Evolutionary conservation across 257 asterid genomes (phyloP), one percentile per base, ranked within the genome.

Genomic region (Penstemon eatonii): DNA sequence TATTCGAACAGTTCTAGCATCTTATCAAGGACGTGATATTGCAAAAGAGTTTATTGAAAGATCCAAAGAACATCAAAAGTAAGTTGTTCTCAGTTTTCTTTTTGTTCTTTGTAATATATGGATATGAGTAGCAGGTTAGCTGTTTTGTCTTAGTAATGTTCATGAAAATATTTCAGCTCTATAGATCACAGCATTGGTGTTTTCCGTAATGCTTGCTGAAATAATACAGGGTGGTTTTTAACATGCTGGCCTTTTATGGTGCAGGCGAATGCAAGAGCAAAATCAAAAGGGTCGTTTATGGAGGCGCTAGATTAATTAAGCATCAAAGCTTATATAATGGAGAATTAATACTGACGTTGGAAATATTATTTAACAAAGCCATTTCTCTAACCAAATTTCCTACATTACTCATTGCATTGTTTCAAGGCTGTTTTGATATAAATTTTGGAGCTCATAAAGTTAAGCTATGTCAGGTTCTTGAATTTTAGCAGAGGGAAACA

Each of bases 1-100:
- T 80, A 85, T 88, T 57, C 88, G 98, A 73, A 8, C 85, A 47
- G 96, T 90, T 70, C 72, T 92, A 78, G 85, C 96, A 60, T 92
- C 96, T 43, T 92, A 90, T 73, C 80, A 88, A 77, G 98, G 95
- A 11, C 87, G 72, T 67, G 97, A 92, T 79, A 83, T 92, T 68
- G 67, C 95, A 5, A 84, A 90, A 71, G 98, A 92, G 87, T 90
- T 92, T 81, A 82, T 85, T 66, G 86, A 88, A 70, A 87, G 98
- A 63, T 85, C 97, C 12, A 87, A 90, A 75, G 90, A 85, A 67
- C 84, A 84, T 74, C 86, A 80, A 68, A 86, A 94, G 98, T 92
- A 33, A 65, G 66, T 47, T 15, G n/a, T 49, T 49, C 51, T 8
- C 51, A 9, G 4, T 8, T 8, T 8, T 8, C 51, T 3, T 8